phyloP scores from a whole-genome alignment of 495 filamentous ascomycete species.

The Parmelia sp. region DNA sequence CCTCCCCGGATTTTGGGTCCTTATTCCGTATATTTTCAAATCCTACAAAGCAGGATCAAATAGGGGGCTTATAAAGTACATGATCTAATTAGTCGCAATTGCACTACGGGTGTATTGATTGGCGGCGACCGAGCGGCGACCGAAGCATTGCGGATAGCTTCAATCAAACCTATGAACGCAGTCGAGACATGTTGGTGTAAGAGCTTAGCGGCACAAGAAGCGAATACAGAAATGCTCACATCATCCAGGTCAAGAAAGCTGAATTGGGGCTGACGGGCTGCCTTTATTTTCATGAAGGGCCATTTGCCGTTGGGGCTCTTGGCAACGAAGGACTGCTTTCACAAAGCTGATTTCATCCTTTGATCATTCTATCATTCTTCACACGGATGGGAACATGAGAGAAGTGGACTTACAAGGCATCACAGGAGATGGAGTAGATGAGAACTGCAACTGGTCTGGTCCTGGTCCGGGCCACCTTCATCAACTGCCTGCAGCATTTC shows the following conservation, averaged over 20 bases:
- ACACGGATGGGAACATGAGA: no score
- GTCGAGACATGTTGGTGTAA: background rate
- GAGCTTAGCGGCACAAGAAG: background rate
- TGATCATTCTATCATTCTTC: no score
- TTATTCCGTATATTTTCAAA: background rate
- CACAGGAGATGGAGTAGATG: no score
- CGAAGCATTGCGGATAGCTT: background rate
- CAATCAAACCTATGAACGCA: background rate
- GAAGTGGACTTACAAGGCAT: no score
- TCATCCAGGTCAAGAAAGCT: background rate
- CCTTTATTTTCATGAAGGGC: no score
- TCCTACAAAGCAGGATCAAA: background rate
- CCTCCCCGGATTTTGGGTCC: background rate
- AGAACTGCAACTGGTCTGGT: no score
- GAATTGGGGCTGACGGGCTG: background rate
- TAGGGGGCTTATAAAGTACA: background rate
- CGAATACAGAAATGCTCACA: background rate
- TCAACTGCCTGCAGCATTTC: no score
- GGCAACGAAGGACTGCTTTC: no score
- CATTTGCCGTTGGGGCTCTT: background rate
- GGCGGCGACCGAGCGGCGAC: constrained; percentile 3
- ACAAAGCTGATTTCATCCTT: no score
- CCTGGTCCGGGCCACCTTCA: no score
- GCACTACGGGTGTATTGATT: background rate
- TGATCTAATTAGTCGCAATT: background rate